Evolutionary conservation across 768 basidiomycete species (phyloP).

Genomic region (Baorangia bicolor): DNA sequence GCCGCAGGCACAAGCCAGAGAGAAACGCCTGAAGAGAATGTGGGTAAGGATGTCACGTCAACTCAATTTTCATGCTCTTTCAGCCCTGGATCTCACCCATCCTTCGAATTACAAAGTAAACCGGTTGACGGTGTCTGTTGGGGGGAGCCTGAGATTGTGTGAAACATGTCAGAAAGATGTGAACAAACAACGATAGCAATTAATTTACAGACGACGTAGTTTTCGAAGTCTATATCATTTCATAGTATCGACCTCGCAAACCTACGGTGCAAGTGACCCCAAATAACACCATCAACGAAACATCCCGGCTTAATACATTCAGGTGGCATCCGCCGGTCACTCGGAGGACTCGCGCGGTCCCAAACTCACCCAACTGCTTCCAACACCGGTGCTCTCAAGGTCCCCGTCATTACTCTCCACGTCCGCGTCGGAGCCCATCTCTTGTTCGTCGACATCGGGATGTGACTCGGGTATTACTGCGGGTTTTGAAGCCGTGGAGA

Average conservation of each 20-base stretch:
- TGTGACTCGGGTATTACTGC: constrained; percentile 5
- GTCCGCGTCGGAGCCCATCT: constrained; percentile 63
- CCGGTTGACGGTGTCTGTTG: not conserved
- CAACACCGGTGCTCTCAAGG: constrained; percentile 48
- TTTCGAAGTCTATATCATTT: not conserved
- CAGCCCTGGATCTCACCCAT: constrained; percentile 24
- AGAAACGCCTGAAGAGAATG: constrained; percentile 45
- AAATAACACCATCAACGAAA: not conserved
- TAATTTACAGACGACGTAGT: constrained; percentile 10
- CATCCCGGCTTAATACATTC: not conserved
- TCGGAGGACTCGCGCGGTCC: constrained; percentile 22
- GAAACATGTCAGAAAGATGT: not conserved
- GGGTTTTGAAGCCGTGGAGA: constrained; percentile 15
- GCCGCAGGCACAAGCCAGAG: constrained; percentile 69
- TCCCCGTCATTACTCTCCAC: constrained; percentile 63
- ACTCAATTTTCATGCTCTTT: not conserved
- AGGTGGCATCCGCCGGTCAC: constrained; percentile 6
- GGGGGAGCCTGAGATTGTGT: not conserved
- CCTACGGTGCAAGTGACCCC: not conserved
- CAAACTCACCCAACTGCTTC: constrained; percentile 73
- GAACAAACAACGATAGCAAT: not conserved
- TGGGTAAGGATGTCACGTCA: not conserved
- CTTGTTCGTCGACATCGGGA: constrained; percentile 28
- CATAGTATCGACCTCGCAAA: not conserved
- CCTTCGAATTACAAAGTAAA: not conserved